Evolutionary conservation across 176 grass and related monocot species (phyloP).

Genomic region (Poa pratensis): DNA sequence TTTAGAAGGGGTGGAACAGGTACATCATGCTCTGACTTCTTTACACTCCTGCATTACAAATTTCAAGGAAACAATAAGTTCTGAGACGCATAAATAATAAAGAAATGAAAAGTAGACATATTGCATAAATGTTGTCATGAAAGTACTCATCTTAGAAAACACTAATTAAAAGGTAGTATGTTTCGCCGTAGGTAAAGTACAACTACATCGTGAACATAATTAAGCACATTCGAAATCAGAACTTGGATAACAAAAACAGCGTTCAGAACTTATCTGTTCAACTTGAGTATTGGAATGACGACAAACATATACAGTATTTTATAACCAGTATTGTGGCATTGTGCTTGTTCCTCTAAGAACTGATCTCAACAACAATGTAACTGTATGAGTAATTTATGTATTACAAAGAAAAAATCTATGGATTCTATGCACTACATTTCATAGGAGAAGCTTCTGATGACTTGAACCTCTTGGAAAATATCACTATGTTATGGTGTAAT

Average conservation of each 20-base stretch:
- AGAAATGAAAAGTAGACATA: neutral
- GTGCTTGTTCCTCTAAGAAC: neutral
- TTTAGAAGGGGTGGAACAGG: constrained; percentile 92
- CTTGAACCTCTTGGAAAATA: constrained; percentile 8
- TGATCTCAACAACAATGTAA: neutral
- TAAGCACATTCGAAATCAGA: constrained; percentile 13
- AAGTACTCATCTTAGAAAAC: neutral
- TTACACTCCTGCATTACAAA: constrained; percentile 73
- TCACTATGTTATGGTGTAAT: neutral
- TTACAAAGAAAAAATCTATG: no score
- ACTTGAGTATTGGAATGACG: constrained; percentile 8
- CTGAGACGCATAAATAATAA: neutral
- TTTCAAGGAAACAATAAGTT: constrained; percentile 34
- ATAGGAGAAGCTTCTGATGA: neutral
- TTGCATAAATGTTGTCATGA: neutral
- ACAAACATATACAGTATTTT: neutral
- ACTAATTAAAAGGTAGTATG: neutral
- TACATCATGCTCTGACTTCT: constrained; percentile 92
- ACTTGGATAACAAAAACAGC: neutral
- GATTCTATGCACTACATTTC: neutral
- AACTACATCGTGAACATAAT: neutral
- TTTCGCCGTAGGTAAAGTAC: neutral
- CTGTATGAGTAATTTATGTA: neutral
- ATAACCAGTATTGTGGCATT: neutral
- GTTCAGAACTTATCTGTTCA: neutral